These are phyloP conservation scores for Boletellus ananiceps DNA, from an alignment of 768 basidiomycete genomes.

Conservation along the genomic window DNA sequence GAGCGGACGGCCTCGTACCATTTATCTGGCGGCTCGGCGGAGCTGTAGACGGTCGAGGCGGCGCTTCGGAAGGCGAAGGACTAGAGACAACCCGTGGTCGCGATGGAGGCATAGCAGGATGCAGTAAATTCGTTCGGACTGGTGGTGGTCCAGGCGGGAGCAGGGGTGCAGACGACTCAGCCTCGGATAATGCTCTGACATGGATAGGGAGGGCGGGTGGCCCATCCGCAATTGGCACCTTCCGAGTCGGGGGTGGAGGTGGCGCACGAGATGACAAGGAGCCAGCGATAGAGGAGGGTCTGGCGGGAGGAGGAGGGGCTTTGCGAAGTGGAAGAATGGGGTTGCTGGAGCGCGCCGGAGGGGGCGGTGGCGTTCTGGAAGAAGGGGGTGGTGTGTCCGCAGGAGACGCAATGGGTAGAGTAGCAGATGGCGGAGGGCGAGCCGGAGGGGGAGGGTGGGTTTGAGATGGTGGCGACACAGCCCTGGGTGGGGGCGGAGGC, in stretches of 20 bases:
- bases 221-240: constrained; percentile 24
- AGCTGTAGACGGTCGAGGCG: constrained; percentile 8
- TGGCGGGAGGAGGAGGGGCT: constrained; percentile 40
- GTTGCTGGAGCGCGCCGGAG: constrained; percentile 24
- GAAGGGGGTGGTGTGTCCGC: constrained; percentile 4
- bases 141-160: constrained; percentile 31
- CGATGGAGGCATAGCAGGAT: constrained; percentile 13
- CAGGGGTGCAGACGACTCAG: constrained; percentile 32
- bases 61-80: constrained; percentile 20
- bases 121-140: constrained; percentile 18
- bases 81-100: constrained; percentile 25
- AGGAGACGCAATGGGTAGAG: constrained; percentile 25
- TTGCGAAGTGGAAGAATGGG: constrained; percentile 30
- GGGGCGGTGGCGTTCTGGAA: constrained; percentile 20
- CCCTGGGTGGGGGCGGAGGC: constrained; percentile 31
- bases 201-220: constrained; percentile 35
- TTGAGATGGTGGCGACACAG: constrained; percentile 27
- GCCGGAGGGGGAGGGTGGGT: constrained; percentile 23
- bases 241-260: constrained; percentile 42
- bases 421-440: constrained; percentile 26
- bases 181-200: constrained; percentile 42
- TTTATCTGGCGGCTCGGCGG: constrained; percentile 22
- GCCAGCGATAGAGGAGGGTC: constrained; percentile 34
- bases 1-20: constrained; percentile 33
- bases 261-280: constrained; percentile 28